Evolutionary conservation across 805 yeast species (phyloP).

Genomic region (Candida germanica): DNA sequence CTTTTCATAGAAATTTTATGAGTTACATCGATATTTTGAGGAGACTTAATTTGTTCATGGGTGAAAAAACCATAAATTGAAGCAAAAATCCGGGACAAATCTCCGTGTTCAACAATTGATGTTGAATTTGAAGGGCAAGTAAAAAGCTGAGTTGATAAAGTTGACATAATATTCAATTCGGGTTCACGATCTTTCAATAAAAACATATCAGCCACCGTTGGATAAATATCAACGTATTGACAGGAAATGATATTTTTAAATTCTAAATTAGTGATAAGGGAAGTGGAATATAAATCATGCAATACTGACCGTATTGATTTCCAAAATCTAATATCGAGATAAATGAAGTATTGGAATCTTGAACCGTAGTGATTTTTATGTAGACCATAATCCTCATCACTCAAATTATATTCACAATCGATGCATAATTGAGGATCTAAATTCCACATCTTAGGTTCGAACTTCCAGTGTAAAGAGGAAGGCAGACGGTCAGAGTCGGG

Average conservation of each 20-base stretch:
- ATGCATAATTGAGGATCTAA: conserved; percentile 38
- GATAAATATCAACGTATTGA: conserved; percentile 83
- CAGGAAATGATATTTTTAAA: conserved; percentile 62
- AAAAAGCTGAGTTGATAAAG: conserved; percentile 79
- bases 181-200: conserved; percentile 82
- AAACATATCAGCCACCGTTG: conserved; percentile 67
- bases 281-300: conserved; percentile 63
- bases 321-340: conserved; percentile 72
- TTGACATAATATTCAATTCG: conserved; percentile 69
- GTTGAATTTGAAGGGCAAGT: conserved; percentile 84
- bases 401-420: conserved; percentile 47
- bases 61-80: conserved; percentile 63
- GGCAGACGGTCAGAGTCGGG: conserved; percentile 6
- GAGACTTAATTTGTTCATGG: conserved; percentile 45
- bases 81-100: conserved; percentile 58
- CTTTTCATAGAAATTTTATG: conserved; percentile 40
- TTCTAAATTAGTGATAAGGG: conserved; percentile 56
- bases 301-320: conserved; percentile 53
- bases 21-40: conserved; percentile 37
- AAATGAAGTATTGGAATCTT: conserved; percentile 56
- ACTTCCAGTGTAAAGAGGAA: conserved; percentile 35
- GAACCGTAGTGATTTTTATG: conserved; percentile 40
- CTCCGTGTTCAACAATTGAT: conserved; percentile 60
- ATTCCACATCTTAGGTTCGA: conserved; percentile 44
- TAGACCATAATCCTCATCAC: conserved; percentile 22